phyloP scores from a whole-genome alignment of 2,329 filamentous ascomycete genomes.

The Ceratocystis colombiana region DNA sequence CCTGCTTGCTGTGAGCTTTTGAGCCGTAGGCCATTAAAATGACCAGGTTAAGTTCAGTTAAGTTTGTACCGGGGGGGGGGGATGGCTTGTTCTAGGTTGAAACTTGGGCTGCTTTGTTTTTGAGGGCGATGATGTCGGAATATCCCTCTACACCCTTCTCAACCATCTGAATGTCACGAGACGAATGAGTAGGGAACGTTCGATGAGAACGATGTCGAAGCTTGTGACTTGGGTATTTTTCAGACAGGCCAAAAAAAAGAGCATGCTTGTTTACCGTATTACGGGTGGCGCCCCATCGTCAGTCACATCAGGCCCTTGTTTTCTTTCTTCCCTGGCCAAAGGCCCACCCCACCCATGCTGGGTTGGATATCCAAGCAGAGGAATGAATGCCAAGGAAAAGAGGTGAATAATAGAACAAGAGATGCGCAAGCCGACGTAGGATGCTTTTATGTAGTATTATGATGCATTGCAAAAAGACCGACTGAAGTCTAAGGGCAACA shows the following conservation, averaged over 20 bases:
- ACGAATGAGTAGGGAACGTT: not conserved
- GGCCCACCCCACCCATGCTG: not conserved
- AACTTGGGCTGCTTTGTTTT: not conserved
- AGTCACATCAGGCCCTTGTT: not conserved
- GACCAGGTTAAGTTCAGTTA: not conserved
- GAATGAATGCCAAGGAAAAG: slow-evolving; percentile 5
- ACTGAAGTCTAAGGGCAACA: slow-evolving; percentile 16
- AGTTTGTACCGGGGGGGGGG: not conserved
- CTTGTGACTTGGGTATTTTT: not conserved
- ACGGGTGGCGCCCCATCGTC: not conserved
- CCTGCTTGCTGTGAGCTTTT: not conserved
- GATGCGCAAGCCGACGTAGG: not conserved
- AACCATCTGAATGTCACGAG: not conserved
- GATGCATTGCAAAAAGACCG: slow-evolving; percentile 10
- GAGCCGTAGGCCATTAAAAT: not conserved
- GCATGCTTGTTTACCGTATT: not conserved
- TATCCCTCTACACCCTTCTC: not conserved
- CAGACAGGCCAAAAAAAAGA: not conserved
- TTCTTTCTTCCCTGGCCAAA: not conserved
- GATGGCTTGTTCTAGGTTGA: not conserved
- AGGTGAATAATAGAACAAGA: slow-evolving; percentile 12
- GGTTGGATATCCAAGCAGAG: not conserved
- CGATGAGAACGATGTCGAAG: not conserved
- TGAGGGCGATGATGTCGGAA: not conserved
- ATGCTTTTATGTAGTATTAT: slow-evolving; percentile 1